Evolutionary conservation across 345 rosid genomes (phyloP).

Genomic region (Syzygium aromaticum): DNA sequence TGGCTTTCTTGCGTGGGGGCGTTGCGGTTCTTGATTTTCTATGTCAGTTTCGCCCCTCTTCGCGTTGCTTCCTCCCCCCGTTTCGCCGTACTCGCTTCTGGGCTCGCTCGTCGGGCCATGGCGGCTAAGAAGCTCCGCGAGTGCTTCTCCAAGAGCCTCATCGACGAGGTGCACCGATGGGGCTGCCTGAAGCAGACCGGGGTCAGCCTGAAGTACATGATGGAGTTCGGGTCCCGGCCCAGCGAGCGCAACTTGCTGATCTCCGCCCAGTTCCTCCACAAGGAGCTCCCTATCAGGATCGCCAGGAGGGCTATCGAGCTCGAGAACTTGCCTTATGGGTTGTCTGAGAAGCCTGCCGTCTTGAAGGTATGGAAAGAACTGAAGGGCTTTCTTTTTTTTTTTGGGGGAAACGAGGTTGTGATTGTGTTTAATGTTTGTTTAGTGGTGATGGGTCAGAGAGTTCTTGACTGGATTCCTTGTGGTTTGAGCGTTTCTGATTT

Average conservation of each 20-base stretch:
- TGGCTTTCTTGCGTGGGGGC: not conserved
- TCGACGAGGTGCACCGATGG: conserved; percentile 71
- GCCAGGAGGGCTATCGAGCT: conserved; percentile 84
- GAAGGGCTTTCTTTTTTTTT: not conserved
- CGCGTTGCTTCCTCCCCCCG: not conserved
- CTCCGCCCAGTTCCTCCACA: conserved; percentile 81
- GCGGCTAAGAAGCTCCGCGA: conserved; percentile 60
- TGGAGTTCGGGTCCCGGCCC: conserved; percentile 84
- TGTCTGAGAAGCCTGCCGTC: conserved; percentile 66
- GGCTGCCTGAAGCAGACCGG: conserved; percentile 94
- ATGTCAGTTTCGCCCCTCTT: not conserved
- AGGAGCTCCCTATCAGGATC: conserved; percentile 80
- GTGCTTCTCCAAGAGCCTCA: conserved; percentile 48
- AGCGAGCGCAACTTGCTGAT: conserved; percentile 54
- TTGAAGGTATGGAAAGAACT: conserved; percentile 40
- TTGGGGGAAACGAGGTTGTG: not conserved
- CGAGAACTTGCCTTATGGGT: conserved; percentile 68
- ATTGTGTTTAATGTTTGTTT: not conserved
- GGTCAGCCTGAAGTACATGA: conserved; percentile 85
- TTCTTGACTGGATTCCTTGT: not conserved
- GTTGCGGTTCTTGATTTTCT: not conserved
- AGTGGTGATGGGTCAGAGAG: not conserved
- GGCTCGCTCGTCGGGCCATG: conserved; percentile 21
- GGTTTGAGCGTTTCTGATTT: not conserved
- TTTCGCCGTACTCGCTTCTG: not conserved